These are phyloP conservation scores for Pseudogymnoascus sp. DNA, from an alignment of 2,329 filamentous ascomycete species.

Conservation along the genomic window DNA sequence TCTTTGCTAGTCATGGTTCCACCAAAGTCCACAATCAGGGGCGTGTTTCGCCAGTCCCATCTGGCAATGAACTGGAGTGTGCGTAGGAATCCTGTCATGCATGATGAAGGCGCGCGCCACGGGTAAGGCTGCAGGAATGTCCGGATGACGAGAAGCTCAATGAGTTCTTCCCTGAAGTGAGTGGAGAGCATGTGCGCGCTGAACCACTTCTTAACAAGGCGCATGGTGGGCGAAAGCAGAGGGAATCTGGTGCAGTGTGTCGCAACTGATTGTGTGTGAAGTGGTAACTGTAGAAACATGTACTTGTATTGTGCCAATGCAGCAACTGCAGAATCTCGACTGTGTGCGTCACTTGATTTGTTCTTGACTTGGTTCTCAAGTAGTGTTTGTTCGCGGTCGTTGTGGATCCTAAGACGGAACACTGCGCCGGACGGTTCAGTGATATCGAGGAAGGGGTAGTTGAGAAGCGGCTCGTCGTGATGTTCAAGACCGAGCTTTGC, in stretches of 20 bases:
- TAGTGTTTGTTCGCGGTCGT: slow-evolving; percentile 76
- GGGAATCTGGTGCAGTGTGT: slow-evolving; percentile 74
- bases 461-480: slow-evolving; percentile 56
- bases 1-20: slow-evolving; percentile 54
- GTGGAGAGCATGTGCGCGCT: slow-evolving; percentile 67
- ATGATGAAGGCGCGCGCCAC: slow-evolving; percentile 68
- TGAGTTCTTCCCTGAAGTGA: slow-evolving; percentile 70
- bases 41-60: slow-evolving; percentile 87
- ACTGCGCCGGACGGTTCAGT: slow-evolving; percentile 60
- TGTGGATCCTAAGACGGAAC: slow-evolving; percentile 81
- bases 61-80: slow-evolving; percentile 70
- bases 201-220: slow-evolving; percentile 86
- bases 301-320: slow-evolving; percentile 65
- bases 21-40: slow-evolving; percentile 70
- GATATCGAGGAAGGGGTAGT: slow-evolving; percentile 76
- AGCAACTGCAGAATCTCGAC: slow-evolving; percentile 59
- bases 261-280: slow-evolving; percentile 73
- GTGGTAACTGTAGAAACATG: slow-evolving; percentile 61
- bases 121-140: slow-evolving; percentile 76
- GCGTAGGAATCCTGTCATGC: slow-evolving; percentile 71
- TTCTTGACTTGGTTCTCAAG: slow-evolving; percentile 73
- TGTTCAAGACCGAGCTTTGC: slow-evolving; percentile 78
- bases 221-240: slow-evolving; percentile 71
- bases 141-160: slow-evolving; percentile 73
- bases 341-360: slow-evolving; percentile 55